Evolutionary conservation across 2,329 filamentous ascomycete genomes (phyloP).

Genomic region (Aspergillus nomiae): DNA sequence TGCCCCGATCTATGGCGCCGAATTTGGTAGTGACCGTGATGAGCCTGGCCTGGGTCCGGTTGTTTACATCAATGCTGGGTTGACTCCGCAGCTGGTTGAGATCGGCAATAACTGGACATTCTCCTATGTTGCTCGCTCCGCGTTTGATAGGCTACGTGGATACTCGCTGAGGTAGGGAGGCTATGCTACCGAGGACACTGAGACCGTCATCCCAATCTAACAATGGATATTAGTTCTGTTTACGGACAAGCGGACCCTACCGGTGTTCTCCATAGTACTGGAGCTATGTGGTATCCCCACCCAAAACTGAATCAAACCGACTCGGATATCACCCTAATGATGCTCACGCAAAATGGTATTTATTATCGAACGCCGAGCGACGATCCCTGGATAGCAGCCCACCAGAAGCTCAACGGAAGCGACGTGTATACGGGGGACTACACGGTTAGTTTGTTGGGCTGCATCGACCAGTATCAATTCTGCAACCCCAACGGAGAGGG

Average conservation of each 20-base stretch:
- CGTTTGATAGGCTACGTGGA: not conserved
- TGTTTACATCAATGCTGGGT: conserved; percentile 3
- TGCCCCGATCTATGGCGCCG: conserved; percentile 15
- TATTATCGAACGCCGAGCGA: conserved; percentile 25
- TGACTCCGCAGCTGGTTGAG: not conserved
- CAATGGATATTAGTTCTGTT: not conserved
- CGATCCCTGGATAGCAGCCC: conserved; percentile 36
- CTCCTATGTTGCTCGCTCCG: not conserved
- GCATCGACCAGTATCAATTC: conserved; percentile 37
- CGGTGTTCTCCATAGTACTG: not conserved
- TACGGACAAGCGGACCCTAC: not conserved
- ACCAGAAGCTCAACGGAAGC: conserved; percentile 4
- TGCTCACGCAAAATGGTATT: conserved; percentile 31
- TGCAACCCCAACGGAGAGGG: conserved; percentile 31
- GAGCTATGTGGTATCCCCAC: conserved; percentile 25
- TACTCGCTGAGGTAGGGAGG: not conserved
- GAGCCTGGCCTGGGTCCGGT: conserved; percentile 1
- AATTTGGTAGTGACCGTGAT: not conserved
- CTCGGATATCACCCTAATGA: conserved; percentile 35
- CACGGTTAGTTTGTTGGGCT: conserved; percentile 24
- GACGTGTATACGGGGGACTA: not conserved
- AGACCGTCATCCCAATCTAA: not conserved
- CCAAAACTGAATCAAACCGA: conserved; percentile 29
- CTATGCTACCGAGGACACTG: not conserved
- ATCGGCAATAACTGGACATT: not conserved